phyloP scores from a whole-genome alignment of 495 filamentous ascomycete species.

The Penicillium maclennaniae region DNA sequence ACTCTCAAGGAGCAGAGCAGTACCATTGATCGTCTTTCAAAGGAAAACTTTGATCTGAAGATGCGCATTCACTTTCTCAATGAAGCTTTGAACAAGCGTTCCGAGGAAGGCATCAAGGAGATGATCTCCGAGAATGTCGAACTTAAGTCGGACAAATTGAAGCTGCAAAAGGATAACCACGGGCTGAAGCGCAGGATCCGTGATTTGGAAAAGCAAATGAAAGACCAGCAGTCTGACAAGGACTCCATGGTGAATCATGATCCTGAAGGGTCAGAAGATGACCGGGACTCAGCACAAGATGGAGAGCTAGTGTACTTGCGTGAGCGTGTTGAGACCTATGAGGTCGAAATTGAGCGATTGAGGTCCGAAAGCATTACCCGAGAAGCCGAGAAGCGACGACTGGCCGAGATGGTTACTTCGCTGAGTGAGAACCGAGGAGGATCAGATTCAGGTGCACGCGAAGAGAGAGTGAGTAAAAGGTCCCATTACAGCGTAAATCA shows the following conservation, averaged over 20 bases:
- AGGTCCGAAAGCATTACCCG: constrained; percentile 68
- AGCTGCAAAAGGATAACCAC: constrained; percentile 85
- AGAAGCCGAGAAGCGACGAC: constrained; percentile 75
- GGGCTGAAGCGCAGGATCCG: constrained; percentile 70
- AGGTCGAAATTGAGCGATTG: constrained; percentile 76
- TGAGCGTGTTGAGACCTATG: constrained; percentile 78
- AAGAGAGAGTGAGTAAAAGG: constrained; percentile 60
- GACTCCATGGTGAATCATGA: constrained; percentile 58
- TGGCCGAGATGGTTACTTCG: constrained; percentile 73
- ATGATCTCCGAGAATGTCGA: constrained; percentile 97
- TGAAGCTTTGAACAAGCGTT: constrained; percentile 85
- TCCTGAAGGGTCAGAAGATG: constrained; percentile 59
- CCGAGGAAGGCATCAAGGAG: constrained; percentile 93
- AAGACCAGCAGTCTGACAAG: constrained; percentile 57
- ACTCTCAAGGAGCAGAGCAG: constrained; percentile 96
- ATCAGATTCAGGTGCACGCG: constrained; percentile 69
- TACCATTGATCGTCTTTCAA: constrained; percentile 90
- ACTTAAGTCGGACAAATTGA: constrained; percentile 81
- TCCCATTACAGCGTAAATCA: background rate
- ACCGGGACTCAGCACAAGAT: constrained; percentile 53
- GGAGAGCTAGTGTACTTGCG: constrained; percentile 79
- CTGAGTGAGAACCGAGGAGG: constrained; percentile 64
- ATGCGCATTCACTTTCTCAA: constrained; percentile 96
- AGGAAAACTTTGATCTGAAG: constrained; percentile 94
- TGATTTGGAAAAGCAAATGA: constrained; percentile 79